Conservation (phyloP, 306 rosid species). For the Echinosophora koreensis region DNA sequence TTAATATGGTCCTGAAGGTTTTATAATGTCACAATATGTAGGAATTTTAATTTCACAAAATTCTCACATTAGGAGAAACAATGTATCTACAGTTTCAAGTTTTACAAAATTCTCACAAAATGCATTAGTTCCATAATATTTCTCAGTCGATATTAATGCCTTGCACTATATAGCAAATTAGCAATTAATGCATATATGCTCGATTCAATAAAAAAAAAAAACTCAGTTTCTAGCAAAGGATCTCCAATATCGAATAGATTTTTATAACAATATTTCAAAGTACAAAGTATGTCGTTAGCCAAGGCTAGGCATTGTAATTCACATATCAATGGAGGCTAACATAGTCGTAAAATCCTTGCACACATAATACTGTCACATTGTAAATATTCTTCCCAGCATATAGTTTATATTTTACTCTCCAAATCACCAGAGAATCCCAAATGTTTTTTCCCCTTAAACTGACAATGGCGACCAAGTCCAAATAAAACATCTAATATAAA, state of each 20-base stretch:
- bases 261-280: neutral
- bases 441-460: neutral
- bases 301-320: neutral
- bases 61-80: neutral
- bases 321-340: neutral
- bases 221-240: neutral
- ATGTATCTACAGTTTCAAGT: too few relatives aligned
- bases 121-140: too few relatives aligned
- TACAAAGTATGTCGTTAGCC: neutral
- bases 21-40: too few relatives aligned
- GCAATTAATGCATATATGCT: too few relatives aligned
- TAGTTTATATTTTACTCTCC: constrained; percentile 15
- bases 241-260: neutral
- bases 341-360: constrained; percentile 1
- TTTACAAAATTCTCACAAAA: too few relatives aligned
- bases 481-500: constrained; percentile 12
- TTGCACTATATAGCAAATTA: too few relatives aligned
- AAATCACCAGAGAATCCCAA: constrained; percentile 23
- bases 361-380: neutral
- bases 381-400: constrained; percentile 12
- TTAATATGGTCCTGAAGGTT: neutral
- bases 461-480: neutral
- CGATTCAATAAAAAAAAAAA: too few relatives aligned
- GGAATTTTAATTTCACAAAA: too few relatives aligned
- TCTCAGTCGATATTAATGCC: too few relatives aligned